Percentiles rank a stretch among this genome's conserved stretches.
Evolutionary conservation across 106 monocot genomes (phyloP).

Genomic region (Phalaenopsis equestris): DNA sequence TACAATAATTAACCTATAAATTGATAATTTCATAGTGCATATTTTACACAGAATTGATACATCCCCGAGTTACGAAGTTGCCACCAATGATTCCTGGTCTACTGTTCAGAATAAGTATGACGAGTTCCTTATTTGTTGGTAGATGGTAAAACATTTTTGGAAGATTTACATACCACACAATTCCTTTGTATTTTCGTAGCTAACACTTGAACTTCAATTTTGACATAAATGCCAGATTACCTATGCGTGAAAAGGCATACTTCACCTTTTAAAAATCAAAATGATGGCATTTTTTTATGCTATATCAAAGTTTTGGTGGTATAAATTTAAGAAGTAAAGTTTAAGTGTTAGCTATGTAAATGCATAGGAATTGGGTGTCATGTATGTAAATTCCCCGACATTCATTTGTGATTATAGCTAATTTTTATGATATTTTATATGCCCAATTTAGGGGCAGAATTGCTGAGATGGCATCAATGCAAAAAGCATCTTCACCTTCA

Average conservation of each 20-base stretch:
- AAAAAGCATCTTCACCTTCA: conserved; percentile 26
- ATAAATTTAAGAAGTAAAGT: no score
- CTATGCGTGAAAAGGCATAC: no score
- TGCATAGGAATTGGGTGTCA: no score
- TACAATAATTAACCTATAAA: neutral
- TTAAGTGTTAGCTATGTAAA: no score
- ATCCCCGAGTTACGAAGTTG: conserved; percentile 79
- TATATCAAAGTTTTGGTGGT: no score
- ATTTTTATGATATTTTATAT: conserved; percentile 11
- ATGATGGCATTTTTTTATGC: no score
- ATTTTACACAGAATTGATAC: conserved; percentile 30
- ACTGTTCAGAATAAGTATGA: conserved; percentile 39
- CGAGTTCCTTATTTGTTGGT: neutral
- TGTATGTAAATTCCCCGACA: neutral
- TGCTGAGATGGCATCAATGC: conserved; percentile 14
- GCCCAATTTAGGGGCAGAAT: conserved; percentile 30
- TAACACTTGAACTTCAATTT: no score
- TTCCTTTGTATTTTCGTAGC: no score
- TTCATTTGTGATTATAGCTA: conserved; percentile 7
- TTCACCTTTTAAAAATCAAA: no score
- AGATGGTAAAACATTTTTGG: no score
- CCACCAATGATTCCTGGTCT: conserved; percentile 20
- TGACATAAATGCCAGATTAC: no score
- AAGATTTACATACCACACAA: no score
- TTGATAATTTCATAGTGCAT: conserved; percentile 32